Conservation (phyloP, 257 asterid genomes). For the Solanum megistacrolobum region DNA sequence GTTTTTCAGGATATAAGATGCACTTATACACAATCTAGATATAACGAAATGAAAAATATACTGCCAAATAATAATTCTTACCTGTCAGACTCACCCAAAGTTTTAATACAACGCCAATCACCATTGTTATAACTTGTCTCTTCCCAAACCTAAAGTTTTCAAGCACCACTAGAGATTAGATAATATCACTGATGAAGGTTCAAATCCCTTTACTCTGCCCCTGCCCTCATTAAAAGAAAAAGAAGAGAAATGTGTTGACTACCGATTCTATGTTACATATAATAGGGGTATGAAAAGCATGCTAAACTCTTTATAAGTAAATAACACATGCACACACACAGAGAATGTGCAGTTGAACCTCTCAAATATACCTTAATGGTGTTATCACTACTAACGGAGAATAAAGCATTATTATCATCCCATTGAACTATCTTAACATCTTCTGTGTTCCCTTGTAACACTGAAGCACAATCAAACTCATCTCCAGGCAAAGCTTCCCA, state of each 20-base stretch:
- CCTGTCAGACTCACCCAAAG: constrained; percentile 59
- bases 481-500: constrained; percentile 77
- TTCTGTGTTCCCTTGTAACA: constrained; percentile 43
- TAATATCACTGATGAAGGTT: not conserved
- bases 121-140: constrained; percentile 42
- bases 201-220: not conserved
- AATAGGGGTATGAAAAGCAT: not conserved
- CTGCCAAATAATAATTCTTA: constrained; percentile 3
- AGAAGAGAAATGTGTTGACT: not conserved
- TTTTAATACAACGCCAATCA: constrained; percentile 82
- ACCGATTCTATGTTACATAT: not conserved
- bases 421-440: constrained; percentile 91
- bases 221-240: not conserved
- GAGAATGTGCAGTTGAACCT: not conserved
- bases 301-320: not conserved
- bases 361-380: constrained; percentile 49
- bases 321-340: not conserved
- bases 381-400: constrained; percentile 85
- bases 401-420: constrained; percentile 37
- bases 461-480: constrained; percentile 63
- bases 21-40: not conserved
- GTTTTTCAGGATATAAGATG: not conserved
- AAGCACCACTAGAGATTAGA: not conserved
- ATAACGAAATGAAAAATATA: not conserved
- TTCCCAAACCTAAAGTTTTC: constrained; percentile 58